Evolutionary conservation across 106 monocot species (phyloP), one percentile per base, ranked within the genome.

Genomic region (Gastrodia elata): DNA sequence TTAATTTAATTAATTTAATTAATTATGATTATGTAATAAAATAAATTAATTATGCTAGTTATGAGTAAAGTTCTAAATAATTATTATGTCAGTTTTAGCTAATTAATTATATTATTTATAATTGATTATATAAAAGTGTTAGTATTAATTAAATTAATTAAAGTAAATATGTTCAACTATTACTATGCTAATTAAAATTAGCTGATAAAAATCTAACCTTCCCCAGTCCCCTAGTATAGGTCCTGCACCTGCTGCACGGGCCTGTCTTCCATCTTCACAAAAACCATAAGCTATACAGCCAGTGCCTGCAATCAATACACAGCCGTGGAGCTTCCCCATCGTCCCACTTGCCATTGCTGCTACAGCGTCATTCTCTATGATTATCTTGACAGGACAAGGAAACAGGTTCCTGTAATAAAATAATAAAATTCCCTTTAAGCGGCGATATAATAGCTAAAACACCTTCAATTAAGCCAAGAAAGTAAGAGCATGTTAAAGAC

Each of bases 291-390:
- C 93, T 71, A 98, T 98, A 14, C 82, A 75, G 32, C 98, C 98
- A 30, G 98, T 98, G 37, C 93, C 98, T 8, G 98, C 90, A 77
- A 98, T 98, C 43, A 98, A 69, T 32, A 98, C 98, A 79, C 98
- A 98, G 8, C 98, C 98, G 74, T 93, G 93, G 37, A 91, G 91
- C 70, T 82, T 93, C 71, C 98, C 98, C 88, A 91, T 79, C 25
- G 98, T 98, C 5, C 98, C 98, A 79, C 93, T 88, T n/a, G 98
- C 93, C 80, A 98, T 57, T 64, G 98, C 98, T 56, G 98, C 98
- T 10, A 98, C 93, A 4, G 98, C 82, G 84, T 98, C 98, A 84
- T 98, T 98, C 82, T 98, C 83, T 46, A 98, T 91, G 71, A 88
- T 84, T 44, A 98, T 70, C 75, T 86, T 93, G 48, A 87, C 88